These are phyloP conservation scores for Glycyrrhiza uralensis DNA, from an alignment of 306 rosid species.

Conservation along the genomic window DNA sequence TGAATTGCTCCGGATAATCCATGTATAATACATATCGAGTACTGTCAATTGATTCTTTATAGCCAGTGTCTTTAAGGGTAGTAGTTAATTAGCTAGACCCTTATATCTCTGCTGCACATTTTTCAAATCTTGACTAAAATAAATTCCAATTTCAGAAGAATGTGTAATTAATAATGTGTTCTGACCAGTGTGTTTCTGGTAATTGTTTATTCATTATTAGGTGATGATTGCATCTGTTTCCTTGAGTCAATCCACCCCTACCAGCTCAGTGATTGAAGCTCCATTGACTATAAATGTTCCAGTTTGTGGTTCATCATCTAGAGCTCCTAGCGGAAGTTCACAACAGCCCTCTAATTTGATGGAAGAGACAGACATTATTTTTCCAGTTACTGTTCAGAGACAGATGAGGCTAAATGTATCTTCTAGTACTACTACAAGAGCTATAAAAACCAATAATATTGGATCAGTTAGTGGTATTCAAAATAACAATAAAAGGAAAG, in stretches of 20 bases:
- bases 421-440: conserved; percentile 25
- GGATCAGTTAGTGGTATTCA: conserved; percentile 24
- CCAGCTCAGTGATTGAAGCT: conserved; percentile 55
- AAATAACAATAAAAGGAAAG: conserved; percentile 54
- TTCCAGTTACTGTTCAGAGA: conserved; percentile 68
- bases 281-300: conserved; percentile 61
- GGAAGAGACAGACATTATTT: conserved; percentile 40
- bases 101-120: not conserved
- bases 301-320: conserved; percentile 26
- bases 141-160: not conserved
- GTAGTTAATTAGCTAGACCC: too few relatives aligned
- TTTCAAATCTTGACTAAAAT: not conserved
- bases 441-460: conserved; percentile 30
- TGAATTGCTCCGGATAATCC: too few relatives aligned
- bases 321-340: conserved; percentile 27
- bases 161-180: too few relatives aligned
- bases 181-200: not conserved
- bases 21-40: too few relatives aligned
- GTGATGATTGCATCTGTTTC: conserved; percentile 50
- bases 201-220: conserved; percentile 38
- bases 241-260: conserved; percentile 42
- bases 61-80: too few relatives aligned
- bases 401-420: conserved; percentile 31
- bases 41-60: too few relatives aligned
- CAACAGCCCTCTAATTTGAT: conserved; percentile 38